Base-by-base conservation (phyloP, 106 monocot species). In the Apostasia ramifera region DNA sequence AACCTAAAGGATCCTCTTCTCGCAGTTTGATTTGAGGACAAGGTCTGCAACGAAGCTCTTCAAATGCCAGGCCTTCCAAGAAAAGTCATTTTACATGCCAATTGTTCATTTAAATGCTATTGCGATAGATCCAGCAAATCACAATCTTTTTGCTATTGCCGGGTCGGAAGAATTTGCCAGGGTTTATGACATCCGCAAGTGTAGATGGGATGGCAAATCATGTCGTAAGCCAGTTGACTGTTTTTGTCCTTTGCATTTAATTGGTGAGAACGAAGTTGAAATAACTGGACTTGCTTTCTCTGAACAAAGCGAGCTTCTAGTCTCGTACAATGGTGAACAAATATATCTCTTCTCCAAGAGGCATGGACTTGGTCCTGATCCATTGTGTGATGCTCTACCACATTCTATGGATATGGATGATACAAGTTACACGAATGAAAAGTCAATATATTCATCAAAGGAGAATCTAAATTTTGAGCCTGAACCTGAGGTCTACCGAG, bases 251-350 rank as follows among this genome's bases (percentile, higher is more conserved):
- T 53, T 56, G 37, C 89, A 90, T 71, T 83, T 98, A 60, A 73
- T 98, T 66, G 85, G 85, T 57, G 70, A 89, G 44, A 70, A 70
- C 3, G 50, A 73, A 47, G 73, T 85, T 63, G 89, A 83, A 40
- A 88, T 98, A 66, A 93, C 98, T 39, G 92, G 92, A 6, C 60
- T 98, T 74, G 84, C 87, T 40, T 98, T 92, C 76, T 98, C 97
- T 13, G 79, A 87, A 39, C 79, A 79, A 45, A 82, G 92, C 57
- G 97, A 98, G 73, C 83, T 98, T 11, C 71, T 98, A 8, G 74
- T 63, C 11, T 98, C 97, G 2, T 92, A 97, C 63, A 75, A 72
- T 67, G 45, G 78, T 51, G 97, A 98, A 59, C 63, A 39, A 14
- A 98, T 98, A 54, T 98, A 98, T 78, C 86, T 98, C 37, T 98